These are phyloP conservation scores for Rhododendron ovatum DNA, from an alignment of 148 eudicot species.

Conservation along the genomic window DNA sequence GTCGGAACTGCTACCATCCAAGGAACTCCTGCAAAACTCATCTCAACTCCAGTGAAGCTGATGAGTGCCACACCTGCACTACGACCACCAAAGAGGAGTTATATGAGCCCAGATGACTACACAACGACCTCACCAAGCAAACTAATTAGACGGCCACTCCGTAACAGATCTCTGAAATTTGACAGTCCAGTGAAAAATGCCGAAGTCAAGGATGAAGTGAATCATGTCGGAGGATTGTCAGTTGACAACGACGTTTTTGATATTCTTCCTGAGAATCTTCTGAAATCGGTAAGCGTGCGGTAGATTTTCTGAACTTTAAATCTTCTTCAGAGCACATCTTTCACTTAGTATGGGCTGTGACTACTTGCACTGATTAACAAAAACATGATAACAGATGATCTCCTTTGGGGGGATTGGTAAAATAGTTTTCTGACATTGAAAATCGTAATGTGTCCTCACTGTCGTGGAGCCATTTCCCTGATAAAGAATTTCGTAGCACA, in stretches of 20 bases:
- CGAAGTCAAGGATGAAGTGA: conserved; percentile 31
- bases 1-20: conserved; percentile 7
- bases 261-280: conserved; percentile 54
- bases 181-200: conserved; percentile 43
- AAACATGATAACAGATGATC: neutral
- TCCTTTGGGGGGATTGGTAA: neutral
- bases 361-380: neutral
- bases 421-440: neutral
- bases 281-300: conserved; percentile 53
- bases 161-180: conserved; percentile 59
- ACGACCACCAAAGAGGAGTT: conserved; percentile 47
- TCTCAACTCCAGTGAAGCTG: conserved; percentile 46
- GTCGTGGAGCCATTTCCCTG: neutral
- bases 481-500: neutral
- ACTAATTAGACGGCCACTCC: conserved; percentile 38
- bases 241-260: conserved; percentile 38
- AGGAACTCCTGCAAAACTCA: conserved; percentile 41
- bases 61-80: conserved; percentile 61
- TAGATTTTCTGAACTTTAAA: neutral
- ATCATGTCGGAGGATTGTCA: conserved; percentile 15
- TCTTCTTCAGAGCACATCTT: neutral
- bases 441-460: neutral
- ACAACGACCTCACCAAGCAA: conserved; percentile 32
- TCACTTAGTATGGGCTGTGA: neutral
- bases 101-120: conserved; percentile 53